phyloP scores from a whole-genome alignment of 2,329 filamentous ascomycete genomes.

The Coniosporium tulheliwenetii region DNA sequence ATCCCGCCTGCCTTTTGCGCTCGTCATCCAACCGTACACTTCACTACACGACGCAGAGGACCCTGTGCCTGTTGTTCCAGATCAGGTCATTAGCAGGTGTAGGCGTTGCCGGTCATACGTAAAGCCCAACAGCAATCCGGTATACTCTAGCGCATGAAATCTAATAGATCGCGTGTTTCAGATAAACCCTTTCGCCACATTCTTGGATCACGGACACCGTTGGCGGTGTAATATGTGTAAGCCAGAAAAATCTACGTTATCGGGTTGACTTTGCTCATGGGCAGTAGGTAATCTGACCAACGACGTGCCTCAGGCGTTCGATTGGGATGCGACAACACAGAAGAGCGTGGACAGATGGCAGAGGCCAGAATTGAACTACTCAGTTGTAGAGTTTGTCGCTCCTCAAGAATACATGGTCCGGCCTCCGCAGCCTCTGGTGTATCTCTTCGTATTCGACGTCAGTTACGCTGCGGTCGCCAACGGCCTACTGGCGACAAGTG shows the following conservation, averaged over 20 bases:
- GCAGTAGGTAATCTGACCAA: slow-evolving; percentile 61
- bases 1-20: slow-evolving; percentile 85
- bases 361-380: slow-evolving; percentile 80
- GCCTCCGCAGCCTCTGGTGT: slow-evolving; percentile 86
- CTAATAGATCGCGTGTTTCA: no score
- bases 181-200: slow-evolving; percentile 94
- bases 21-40: slow-evolving; percentile 91
- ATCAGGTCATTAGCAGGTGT: slow-evolving; percentile 95
- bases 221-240: slow-evolving; percentile 98
- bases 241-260: no score
- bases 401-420: slow-evolving; percentile 99
- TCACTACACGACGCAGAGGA: slow-evolving; percentile 89
- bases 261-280: no score
- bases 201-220: slow-evolving; percentile 89
- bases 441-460: slow-evolving; percentile 89
- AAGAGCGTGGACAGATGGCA: slow-evolving; percentile 88
- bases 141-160: no score
- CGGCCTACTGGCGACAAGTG: slow-evolving; percentile 80
- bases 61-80: slow-evolving; percentile 76
- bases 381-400: slow-evolving; percentile 94
- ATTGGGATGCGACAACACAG: slow-evolving; percentile 89
- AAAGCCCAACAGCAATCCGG: no score
- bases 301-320: slow-evolving; percentile 96
- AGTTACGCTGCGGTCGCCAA: slow-evolving; percentile 82
- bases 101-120: slow-evolving; percentile 79